phyloP scores from a whole-genome alignment of 305 asterid genomes.

The Rubia tinctorum region DNA sequence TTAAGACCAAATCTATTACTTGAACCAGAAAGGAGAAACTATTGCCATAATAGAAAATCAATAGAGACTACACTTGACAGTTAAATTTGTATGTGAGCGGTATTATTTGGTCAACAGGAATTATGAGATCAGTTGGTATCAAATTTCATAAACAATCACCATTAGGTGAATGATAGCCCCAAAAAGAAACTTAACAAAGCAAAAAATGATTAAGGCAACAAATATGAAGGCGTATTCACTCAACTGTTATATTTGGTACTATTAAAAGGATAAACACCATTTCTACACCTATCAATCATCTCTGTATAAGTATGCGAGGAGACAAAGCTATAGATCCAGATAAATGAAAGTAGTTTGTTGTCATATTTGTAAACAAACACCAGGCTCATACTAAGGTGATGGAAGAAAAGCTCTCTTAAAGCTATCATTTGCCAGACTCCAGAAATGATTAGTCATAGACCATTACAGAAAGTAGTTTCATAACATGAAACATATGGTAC shows the following conservation, averaged over 20 bases:
- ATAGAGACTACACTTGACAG: too few relatives aligned
- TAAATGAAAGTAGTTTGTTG: background rate
- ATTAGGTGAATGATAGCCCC: background rate
- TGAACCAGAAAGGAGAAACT: background rate
- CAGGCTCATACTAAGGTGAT: background rate
- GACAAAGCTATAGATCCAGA: background rate
- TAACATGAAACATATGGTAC: slow-evolving; percentile 24
- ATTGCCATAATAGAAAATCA: background rate
- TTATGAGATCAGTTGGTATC: background rate
- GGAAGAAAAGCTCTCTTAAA: background rate
- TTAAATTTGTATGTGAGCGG: background rate
- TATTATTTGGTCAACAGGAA: background rate
- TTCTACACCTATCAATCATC: background rate
- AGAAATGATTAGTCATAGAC: slow-evolving; percentile 22
- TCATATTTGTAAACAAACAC: background rate
- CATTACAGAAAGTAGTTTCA: slow-evolving; percentile 33
- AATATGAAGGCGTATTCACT: background rate
- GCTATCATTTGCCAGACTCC: background rate
- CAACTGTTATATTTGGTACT: background rate
- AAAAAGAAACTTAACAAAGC: background rate
- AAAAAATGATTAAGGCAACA: background rate
- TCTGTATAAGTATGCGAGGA: background rate
- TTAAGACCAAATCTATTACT: background rate
- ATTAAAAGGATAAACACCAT: background rate
- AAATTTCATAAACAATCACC: background rate